phyloP scores from a whole-genome alignment of 1,284 basidiomycete genomes.

The Ceratobasidium sp. region DNA sequence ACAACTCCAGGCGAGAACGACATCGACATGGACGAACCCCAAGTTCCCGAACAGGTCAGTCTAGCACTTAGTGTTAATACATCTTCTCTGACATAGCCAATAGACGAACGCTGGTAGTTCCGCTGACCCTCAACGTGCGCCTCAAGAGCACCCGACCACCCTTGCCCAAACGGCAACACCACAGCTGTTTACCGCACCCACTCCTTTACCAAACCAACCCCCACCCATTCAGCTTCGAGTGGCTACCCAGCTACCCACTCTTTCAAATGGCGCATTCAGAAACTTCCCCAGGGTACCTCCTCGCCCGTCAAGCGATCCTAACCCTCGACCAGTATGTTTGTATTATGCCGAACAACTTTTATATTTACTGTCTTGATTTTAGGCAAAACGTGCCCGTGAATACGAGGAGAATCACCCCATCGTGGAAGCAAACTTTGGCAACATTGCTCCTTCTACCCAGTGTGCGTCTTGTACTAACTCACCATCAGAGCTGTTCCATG shows the following conservation, averaged over 20 bases:
- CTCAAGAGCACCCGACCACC: too few species aligned
- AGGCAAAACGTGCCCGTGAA: not conserved
- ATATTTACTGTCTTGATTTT: not conserved
- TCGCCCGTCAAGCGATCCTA: not conserved
- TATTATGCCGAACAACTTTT: not conserved
- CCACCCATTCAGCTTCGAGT: not conserved
- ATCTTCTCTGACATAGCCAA: too few species aligned
- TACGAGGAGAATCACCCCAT: not conserved
- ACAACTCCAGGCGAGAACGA: too few species aligned
- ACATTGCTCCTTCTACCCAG: not conserved
- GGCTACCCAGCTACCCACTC: not conserved
- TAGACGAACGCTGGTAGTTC: too few species aligned
- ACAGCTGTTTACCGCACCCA: not conserved
- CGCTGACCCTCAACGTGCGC: too few species aligned
- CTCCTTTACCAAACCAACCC: not conserved
- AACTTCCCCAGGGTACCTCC: not conserved
- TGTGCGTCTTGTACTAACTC: not conserved
- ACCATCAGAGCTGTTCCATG: not conserved
- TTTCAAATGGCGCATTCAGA: not conserved
- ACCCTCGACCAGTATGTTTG: not conserved
- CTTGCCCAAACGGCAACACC: too few species aligned
- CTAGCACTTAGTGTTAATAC: too few species aligned
- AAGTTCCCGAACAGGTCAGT: too few species aligned
- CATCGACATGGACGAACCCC: too few species aligned
- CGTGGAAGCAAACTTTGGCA: not conserved